Evolutionary conservation across 2,329 filamentous ascomycete genomes (phyloP), one percentile per base, ranked within the genome.

Genomic region (Penicillium capsulatum): DNA sequence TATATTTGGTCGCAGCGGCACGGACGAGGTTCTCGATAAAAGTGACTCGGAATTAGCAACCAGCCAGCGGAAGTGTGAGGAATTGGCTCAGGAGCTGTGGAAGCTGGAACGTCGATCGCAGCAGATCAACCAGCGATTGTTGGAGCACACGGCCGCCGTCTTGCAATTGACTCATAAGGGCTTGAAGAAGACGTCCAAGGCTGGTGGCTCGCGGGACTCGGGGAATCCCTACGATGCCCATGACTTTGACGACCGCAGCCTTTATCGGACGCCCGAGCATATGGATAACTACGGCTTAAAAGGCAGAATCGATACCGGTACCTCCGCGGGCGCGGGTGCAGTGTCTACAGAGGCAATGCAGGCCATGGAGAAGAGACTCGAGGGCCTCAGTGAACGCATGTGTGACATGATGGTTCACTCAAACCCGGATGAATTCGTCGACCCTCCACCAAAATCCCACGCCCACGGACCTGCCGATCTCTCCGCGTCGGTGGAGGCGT

Each of bases 101-200:
- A 76, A 77, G 43, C 70, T 94, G 40, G 87, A 96, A 65, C 86
- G 85, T 63, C 73, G 84, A 50, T 71, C 84, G 43, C 81, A 88
- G 68, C 77, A 84, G 42, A 77, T 86, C 7, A 86, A 94, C 56
- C 79, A 78, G 54, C 79, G 81, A 46, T 70, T 98, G 31, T 70
- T 97, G 35, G 82, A 91, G 62, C 92, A 98, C 62, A 97, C 91
- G 0, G 90, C 92, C 10, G 91, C 87, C 31, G 86, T 98, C 27
- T 70, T 98, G 38, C 89, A 95, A 60, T 77, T 94, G 64, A 94
- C 90, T 7, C 90, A 97, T 65, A 84, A 83, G 54, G 80, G 79
- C 0, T 73, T 84, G n/a, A 72, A 74, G 42, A 84, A 79, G 56
- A 79, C 77, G 50, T 63, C 70, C 6, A 67, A 72, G 35, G 66